Conservation (phyloP, 345 rosid species). For the Stellera chamaejasme region DNA sequence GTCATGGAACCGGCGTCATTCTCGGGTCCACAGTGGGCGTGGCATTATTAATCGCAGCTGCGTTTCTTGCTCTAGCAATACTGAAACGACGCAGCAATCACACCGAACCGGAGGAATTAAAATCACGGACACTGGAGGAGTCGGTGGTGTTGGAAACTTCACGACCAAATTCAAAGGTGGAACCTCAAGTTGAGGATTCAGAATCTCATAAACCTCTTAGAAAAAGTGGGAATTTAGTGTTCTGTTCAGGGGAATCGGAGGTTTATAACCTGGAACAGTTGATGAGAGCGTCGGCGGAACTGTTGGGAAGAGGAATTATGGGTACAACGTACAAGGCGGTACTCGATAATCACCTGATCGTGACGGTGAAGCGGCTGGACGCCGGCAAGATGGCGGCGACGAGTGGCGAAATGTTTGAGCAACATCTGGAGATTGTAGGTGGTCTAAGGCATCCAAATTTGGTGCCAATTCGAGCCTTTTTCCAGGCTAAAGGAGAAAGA, state of each 20-base stretch:
- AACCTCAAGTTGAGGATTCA: constrained; percentile 12
- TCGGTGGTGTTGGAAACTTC: neutral
- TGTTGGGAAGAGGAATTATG: constrained; percentile 75
- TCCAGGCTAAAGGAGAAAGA: constrained; percentile 82
- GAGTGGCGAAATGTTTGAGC: constrained; percentile 53
- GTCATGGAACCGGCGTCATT: constrained; percentile 26
- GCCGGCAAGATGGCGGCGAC: constrained; percentile 61
- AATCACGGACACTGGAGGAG: constrained; percentile 16
- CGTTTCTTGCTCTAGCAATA: constrained; percentile 33
- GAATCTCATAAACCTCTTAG: constrained; percentile 18
- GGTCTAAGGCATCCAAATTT: constrained; percentile 60
- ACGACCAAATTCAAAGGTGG: neutral
- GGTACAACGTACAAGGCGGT: constrained; percentile 89
- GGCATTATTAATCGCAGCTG: constrained; percentile 32
- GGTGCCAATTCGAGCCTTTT: constrained; percentile 67
- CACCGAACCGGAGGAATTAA: constrained; percentile 14
- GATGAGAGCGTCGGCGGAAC: constrained; percentile 92
- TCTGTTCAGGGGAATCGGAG: constrained; percentile 39
- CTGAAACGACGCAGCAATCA: constrained; percentile 23
- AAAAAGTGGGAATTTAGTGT: constrained; percentile 51
- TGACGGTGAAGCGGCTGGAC: constrained; percentile 84
- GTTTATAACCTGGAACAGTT: constrained; percentile 68
- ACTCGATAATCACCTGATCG: constrained; percentile 60
- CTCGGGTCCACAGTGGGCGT: constrained; percentile 45
- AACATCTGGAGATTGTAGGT: constrained; percentile 73